phyloP scores from a whole-genome alignment of 441 rosid genomes.

The Erodium trifolium region DNA sequence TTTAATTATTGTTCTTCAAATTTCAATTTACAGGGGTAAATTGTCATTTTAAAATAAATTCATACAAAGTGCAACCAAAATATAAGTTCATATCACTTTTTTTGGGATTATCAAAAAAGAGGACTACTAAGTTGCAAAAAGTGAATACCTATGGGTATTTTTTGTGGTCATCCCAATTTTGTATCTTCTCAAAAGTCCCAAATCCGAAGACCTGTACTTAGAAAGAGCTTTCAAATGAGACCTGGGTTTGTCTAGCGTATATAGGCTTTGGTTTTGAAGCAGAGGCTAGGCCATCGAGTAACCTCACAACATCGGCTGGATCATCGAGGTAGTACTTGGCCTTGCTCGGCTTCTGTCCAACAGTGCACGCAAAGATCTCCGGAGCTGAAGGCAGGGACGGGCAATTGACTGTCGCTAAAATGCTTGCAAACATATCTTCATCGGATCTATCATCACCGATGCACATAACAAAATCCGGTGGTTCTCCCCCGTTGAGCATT shows the following conservation, averaged over 20 bases:
- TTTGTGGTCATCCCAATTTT: too few relatives aligned
- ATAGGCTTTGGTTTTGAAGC: constrained; percentile 35
- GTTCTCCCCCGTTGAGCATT: constrained; percentile 29
- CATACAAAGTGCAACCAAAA: too few relatives aligned
- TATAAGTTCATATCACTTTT: too few relatives aligned
- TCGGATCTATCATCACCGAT: constrained; percentile 54
- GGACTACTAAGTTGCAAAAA: too few relatives aligned
- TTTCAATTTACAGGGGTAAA: too few relatives aligned
- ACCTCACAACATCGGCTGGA: constrained; percentile 35
- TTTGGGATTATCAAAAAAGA: too few relatives aligned
- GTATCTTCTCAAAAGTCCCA: too few relatives aligned
- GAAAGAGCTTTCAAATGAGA: constrained; percentile 38
- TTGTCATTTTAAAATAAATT: too few relatives aligned
- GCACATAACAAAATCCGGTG: constrained; percentile 51
- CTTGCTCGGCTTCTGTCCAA: constrained; percentile 35
- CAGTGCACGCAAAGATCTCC: constrained; percentile 31
- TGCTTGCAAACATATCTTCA: constrained; percentile 60
- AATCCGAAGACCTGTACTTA: too few relatives aligned
- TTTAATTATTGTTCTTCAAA: too few relatives aligned
- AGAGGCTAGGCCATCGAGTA: constrained; percentile 45
- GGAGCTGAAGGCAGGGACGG: constrained; percentile 31
- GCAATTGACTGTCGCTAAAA: constrained; percentile 29
- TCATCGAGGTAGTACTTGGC: constrained; percentile 31
- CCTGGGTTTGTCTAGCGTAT: constrained; percentile 25
- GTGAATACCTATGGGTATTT: too few relatives aligned